Evolutionary conservation across 805 yeast genomes (phyloP), one percentile per base, ranked within the genome.

Genomic region (Barnettozyma botsteinii): DNA sequence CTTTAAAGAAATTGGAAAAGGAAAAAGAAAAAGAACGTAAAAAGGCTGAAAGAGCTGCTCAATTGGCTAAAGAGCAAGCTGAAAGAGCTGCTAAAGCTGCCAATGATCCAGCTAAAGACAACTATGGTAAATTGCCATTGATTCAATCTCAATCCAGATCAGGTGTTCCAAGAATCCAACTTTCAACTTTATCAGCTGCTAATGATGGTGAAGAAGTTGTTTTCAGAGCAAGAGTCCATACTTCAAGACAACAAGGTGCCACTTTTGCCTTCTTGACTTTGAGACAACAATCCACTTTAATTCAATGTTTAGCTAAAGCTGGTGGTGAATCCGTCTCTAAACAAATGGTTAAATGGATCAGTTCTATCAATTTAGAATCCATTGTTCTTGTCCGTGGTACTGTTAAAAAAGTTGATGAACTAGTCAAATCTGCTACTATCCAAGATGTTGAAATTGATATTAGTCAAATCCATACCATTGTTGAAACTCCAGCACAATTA

Each of bases 321-420:
- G 79, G 83, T 56, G 77, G 77, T 55, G 79, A 79, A 47, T 67
- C 81, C 33, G 73, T 93, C 35, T 85, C 96, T 38, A 93, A 93
- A 67, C 96, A 84, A 62, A 85, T 93, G 91, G 95, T 89, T 51
- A 93, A 93, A 68, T 93, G 96, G 96, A 83, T 88, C 21, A 85
- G 91, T 28, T 69, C 84, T 26, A 74, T 93, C 60, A 84, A 79
- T 59, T 72, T 85, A 53, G 99, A 93, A 67, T 77, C 93, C 35
- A 91, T 93, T 64, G 97, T 93, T 13, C 68, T 93, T 37, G 96
- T 93, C 22, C 79, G 81, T 54, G 99, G 98, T 65, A 61, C 64
- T 18, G 91, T 91, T 32, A 77, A 67, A 51, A 87, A 87, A 56
- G 88, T 91, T 39, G 88, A 80, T 18, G 97, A 87, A 60, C 78